These are phyloP conservation scores for Acacia acuminata DNA, from an alignment of 306 rosid species.

Conservation along the genomic window DNA sequence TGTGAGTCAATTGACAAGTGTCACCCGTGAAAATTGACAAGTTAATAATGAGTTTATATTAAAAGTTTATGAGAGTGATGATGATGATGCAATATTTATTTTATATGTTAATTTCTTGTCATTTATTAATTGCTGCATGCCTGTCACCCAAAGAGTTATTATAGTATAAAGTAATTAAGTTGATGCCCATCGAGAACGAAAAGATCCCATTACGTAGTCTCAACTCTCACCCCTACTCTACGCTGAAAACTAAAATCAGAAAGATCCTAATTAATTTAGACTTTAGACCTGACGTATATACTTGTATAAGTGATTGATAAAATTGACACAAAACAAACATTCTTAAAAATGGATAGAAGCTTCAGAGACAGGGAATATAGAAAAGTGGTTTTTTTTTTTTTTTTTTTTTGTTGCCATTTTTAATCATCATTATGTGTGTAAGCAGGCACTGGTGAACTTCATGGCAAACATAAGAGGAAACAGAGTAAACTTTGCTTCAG, in stretches of 20 bases:
- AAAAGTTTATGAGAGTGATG: background rate
- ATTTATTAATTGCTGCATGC: background rate
- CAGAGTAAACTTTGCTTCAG: constrained; percentile 42
- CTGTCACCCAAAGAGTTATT: background rate
- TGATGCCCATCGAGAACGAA: too few species aligned
- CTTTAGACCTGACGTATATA: background rate
- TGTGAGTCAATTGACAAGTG: background rate
- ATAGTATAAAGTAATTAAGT: background rate
- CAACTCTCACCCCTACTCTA: too few species aligned
- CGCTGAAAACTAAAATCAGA: background rate
- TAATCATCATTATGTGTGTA: background rate
- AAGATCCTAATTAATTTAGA: background rate
- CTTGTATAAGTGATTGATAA: background rate
- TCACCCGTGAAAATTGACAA: background rate
- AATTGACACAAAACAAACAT: background rate
- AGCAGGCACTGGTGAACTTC: constrained; percentile 61
- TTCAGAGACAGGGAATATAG: background rate
- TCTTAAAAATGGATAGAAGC: background rate
- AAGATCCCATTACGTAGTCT: too few species aligned
- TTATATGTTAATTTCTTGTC: background rate
- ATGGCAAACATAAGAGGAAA: constrained; percentile 72
- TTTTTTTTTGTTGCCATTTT: background rate
- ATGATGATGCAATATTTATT: background rate
- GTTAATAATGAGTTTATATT: background rate
- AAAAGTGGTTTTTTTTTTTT: background rate